Evolutionary conservation across 805 yeast species (phyloP), one percentile per base, ranked within the genome.

Genomic region (Suhomyces pyralidae): DNA sequence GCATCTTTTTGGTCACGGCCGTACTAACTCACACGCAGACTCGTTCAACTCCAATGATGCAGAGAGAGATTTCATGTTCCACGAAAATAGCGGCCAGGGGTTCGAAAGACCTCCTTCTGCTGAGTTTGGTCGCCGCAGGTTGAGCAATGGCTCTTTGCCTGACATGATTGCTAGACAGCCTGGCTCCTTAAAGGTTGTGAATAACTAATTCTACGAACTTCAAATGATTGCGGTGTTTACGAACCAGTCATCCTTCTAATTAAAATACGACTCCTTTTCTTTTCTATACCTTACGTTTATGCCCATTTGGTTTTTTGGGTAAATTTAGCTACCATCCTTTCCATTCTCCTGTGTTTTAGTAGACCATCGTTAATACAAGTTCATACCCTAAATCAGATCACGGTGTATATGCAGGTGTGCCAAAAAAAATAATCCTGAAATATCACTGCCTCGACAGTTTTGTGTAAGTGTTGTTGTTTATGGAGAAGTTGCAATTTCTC

Each of bases 71-170:
- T 56, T 55, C 32, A 46, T 45, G 5, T 51, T 55, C 48, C 47
- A 45, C 46, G 55, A 55, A 7, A 15, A 36, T 36, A 46, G 17
- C 9, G 26, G 26, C 17, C 26, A 42, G 15, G 46, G 38, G 12
- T 20, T 45, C 8, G 51, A 51, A 5, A 22, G 46, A 24, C 49
- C 53, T 17, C 52, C 57, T 3, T 32, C 55, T 3, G 55, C 69
- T 14, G 79, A 69, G 51, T 62, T 62, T 52, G 82, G 81, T 19
- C 73, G 81, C 46, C 71, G 81, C 55, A 71, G 82, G 54, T 70
- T 81, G 53, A 79, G 84, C 61, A 75, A 81, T 55, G 82, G 84
- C 15, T 80, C 84, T 9, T 63, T 81, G 51, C 85, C 83, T 1
- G 84, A 81, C 59, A 65, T 65, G 68, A 63, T 63, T 50, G 80